A percentile compares a stretch with the other conserved stretches of the same genome.
Evolutionary conservation across 352 stramenopile species (phyloP).

Genomic region (Aphanomyces invadans): DNA sequence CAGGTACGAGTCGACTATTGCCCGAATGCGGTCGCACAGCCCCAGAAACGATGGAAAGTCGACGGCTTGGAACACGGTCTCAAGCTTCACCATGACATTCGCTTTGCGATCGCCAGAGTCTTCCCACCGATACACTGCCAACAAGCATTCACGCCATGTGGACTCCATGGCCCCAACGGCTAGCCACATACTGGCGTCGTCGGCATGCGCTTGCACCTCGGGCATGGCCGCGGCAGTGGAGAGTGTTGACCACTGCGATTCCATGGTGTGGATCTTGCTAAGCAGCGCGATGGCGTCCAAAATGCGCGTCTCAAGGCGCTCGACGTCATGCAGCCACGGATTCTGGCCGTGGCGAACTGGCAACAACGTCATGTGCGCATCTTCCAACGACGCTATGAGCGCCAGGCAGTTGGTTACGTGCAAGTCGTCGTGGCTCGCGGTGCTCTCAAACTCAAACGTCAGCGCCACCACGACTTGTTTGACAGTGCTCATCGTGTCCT

Average conservation of each 20-base stretch:
- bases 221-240: neutral
- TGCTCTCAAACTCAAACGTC: neutral
- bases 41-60: neutral
- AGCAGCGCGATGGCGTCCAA: neutral
- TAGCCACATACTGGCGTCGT: neutral
- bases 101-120: neutral
- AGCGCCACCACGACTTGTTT: neutral
- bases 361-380: neutral
- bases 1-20: neutral
- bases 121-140: neutral
- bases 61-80: neutral
- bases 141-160: neutral
- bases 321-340: neutral
- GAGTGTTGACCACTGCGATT: neutral
- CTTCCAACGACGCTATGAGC: neutral
- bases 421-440: neutral
- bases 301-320: neutral
- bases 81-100: neutral
- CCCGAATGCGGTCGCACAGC: neutral
- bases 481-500: neutral
- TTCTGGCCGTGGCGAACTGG: slow-evolving; percentile 5
- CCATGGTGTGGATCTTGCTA: neutral
- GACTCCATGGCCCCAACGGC: neutral
- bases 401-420: neutral
- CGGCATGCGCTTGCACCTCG: neutral